These are phyloP conservation scores for Phaeosphaeriaceae sp. DNA, from an alignment of 2,329 filamentous ascomycete genomes.

Conservation along the genomic window DNA sequence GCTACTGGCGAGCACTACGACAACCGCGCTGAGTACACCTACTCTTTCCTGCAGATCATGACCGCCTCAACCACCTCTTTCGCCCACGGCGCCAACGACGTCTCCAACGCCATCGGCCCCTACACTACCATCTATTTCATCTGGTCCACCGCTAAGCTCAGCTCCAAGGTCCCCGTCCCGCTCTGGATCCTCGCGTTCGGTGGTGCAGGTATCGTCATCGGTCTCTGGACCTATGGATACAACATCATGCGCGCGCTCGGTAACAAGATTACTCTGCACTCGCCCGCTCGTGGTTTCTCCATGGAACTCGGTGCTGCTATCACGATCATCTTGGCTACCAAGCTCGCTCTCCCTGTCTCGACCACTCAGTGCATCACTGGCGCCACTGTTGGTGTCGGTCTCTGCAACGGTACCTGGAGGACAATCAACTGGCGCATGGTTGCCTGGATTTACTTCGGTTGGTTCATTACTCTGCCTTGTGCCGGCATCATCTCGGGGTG, in stretches of 20 bases:
- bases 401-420: slow-evolving; percentile 43
- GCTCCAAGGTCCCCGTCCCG: slow-evolving; percentile 61
- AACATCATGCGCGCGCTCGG: slow-evolving; percentile 71
- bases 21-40: slow-evolving; percentile 64
- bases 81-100: slow-evolving; percentile 74
- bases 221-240: slow-evolving; percentile 70
- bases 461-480: slow-evolving; percentile 54
- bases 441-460: slow-evolving; percentile 53
- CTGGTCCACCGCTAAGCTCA: slow-evolving; percentile 59
- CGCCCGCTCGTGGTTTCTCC: slow-evolving; percentile 62
- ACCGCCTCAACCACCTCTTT: slow-evolving; percentile 76
- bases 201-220: slow-evolving; percentile 62
- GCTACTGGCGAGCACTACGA: slow-evolving; percentile 67
- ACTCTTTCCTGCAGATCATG: slow-evolving; percentile 51
- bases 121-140: slow-evolving; percentile 70
- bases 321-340: slow-evolving; percentile 70
- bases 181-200: slow-evolving; percentile 65
- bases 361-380: slow-evolving; percentile 66
- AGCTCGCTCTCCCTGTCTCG: slow-evolving; percentile 61
- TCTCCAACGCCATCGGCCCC: slow-evolving; percentile 63
- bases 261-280: slow-evolving; percentile 70
- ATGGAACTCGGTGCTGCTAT: slow-evolving; percentile 59
- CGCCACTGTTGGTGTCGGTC: slow-evolving; percentile 42
- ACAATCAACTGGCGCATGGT: slow-evolving; percentile 56
- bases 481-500: slow-evolving; percentile 63